phyloP scores from a whole-genome alignment of 1,284 basidiomycete species.

The Moesziomyces antarcticus region DNA sequence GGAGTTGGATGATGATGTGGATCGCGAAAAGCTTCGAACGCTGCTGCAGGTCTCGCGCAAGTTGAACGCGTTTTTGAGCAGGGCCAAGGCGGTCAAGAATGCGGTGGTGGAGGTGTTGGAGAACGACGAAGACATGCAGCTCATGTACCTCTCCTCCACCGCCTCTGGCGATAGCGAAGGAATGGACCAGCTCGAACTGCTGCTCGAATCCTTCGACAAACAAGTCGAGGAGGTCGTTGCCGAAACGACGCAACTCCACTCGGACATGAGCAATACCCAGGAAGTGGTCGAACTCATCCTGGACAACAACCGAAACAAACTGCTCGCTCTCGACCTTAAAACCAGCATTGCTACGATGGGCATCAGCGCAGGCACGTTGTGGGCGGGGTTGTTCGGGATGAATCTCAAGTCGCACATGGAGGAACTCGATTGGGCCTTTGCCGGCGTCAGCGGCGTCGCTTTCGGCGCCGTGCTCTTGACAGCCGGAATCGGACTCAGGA shows the following conservation, averaged over 20 bases:
- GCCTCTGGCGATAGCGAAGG: slow-evolving; percentile 14
- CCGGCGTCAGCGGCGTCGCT: slow-evolving; percentile 31
- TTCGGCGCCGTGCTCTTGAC: slow-evolving; percentile 39
- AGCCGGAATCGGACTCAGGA: slow-evolving; percentile 37
- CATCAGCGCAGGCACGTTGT: slow-evolving; percentile 87
- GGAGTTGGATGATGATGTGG: slow-evolving; percentile 59
- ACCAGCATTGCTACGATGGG: slow-evolving; percentile 94
- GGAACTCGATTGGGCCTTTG: slow-evolving; percentile 55
- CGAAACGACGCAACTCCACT: slow-evolving; percentile 52
- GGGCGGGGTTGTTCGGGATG: slow-evolving; percentile 95
- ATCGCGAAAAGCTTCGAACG: slow-evolving; percentile 58
- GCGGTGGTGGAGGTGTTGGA: slow-evolving; percentile 60
- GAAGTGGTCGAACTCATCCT: slow-evolving; percentile 97
- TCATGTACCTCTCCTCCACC: slow-evolving; percentile 75
- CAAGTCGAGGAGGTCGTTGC: slow-evolving; percentile 69
- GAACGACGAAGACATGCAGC: slow-evolving; percentile 79
- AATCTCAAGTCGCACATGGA: slow-evolving; percentile 71
- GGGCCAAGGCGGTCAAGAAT: slow-evolving; percentile 51
- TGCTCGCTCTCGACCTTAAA: slow-evolving; percentile 90
- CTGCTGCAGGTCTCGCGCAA: slow-evolving; percentile 59
- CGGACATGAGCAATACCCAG: slow-evolving; percentile 86
- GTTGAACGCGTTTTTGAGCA: slow-evolving; percentile 50
- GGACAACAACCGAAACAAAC: slow-evolving; percentile 92
- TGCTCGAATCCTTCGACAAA: slow-evolving; percentile 92
- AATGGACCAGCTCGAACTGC: slow-evolving; percentile 82